Evolutionary conservation across 169 alveolate genomes (phyloP), one percentile per base, ranked within the genome.

Genomic region (Eimeria necatrix): DNA sequence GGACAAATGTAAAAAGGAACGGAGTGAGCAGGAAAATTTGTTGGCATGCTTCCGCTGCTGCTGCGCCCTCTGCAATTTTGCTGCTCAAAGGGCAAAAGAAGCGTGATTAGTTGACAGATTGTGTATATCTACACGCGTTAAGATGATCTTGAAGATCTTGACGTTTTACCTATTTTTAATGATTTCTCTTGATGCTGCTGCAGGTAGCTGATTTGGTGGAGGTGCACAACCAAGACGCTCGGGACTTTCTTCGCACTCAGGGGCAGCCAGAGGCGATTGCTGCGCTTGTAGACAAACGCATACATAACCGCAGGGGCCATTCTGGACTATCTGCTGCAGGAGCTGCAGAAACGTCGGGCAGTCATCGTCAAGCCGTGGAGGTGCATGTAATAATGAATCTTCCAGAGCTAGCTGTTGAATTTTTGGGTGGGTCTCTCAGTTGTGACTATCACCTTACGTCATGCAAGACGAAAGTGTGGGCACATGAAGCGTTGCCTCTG

Each of bases 321-420:
- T 24, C 80, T 46, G 68, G n/a, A 5, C n/a, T 24, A 14, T 24
- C n/a, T 14, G 59, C 59, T 8, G 24, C 71, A 84, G 46, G 41
- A 1, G 91, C 76, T n/a, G 10, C 48, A 12, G 78, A n/a, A 59
- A 24, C n/a, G 76, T 4, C 6, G 91, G 24, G 26, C 18, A 59
- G 32, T 12, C 41, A 53, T 83, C 91, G 89, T 93, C 94, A 70
- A 68, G 46, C 56, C 68, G 97, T 95, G 81, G 97, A 96, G 61
- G 95, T 96, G 53, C 99, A 98, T 76, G 97, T 97, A 87, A 93
- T 98, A 88, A 98, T 98, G 99, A 98, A 98, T 96, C 95, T 98
- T 78, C 99, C 99, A 9, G 98, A 97, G 95, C 96, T 96, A 70
- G 98, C 99, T 18, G 94, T 98, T 52, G 98, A 97, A 59, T 98